These are phyloP conservation scores for Dysphania ambrosioides DNA, from an alignment of 148 eudicot species.

Conservation along the genomic window DNA sequence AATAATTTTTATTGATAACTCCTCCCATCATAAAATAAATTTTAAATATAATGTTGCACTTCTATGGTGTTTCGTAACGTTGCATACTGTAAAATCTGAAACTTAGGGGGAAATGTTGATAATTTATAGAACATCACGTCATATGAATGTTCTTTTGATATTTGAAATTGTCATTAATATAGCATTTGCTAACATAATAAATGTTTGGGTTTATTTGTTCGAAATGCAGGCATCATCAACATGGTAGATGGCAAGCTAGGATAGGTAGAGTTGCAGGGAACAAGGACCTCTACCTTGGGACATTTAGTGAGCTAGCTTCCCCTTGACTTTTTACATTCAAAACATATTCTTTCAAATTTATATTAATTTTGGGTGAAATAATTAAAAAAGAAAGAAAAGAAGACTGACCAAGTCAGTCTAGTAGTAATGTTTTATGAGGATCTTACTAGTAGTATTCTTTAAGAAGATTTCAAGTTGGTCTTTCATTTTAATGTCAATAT, in stretches of 20 bases:
- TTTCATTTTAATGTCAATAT: slow-evolving; percentile 18
- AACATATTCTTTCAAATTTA: background rate
- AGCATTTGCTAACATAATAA: slow-evolving; percentile 11
- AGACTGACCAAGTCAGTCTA: background rate
- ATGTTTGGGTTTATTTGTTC: slow-evolving; percentile 3
- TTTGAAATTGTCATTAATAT: slow-evolving; percentile 3
- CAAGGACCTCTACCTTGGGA: slow-evolving; percentile 94
- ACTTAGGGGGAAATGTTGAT: background rate
- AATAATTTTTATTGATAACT: no score
- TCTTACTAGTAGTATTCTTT: slow-evolving; percentile 1
- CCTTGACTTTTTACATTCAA: background rate
- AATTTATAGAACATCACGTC: slow-evolving; percentile 5
- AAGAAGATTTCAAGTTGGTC: slow-evolving; percentile 20
- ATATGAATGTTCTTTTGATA: background rate
- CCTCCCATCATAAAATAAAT: no score
- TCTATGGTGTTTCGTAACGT: background rate
- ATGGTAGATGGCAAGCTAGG: slow-evolving; percentile 98
- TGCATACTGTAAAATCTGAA: background rate
- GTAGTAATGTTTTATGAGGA: background rate
- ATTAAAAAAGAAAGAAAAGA: background rate
- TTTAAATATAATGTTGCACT: background rate
- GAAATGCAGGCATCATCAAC: slow-evolving; percentile 79
- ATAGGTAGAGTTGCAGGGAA: slow-evolving; percentile 94
- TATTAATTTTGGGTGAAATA: background rate
- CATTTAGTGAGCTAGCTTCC: slow-evolving; percentile 56